phyloP scores from a whole-genome alignment of 495 filamentous ascomycete species.

The Neurospora sp. region DNA sequence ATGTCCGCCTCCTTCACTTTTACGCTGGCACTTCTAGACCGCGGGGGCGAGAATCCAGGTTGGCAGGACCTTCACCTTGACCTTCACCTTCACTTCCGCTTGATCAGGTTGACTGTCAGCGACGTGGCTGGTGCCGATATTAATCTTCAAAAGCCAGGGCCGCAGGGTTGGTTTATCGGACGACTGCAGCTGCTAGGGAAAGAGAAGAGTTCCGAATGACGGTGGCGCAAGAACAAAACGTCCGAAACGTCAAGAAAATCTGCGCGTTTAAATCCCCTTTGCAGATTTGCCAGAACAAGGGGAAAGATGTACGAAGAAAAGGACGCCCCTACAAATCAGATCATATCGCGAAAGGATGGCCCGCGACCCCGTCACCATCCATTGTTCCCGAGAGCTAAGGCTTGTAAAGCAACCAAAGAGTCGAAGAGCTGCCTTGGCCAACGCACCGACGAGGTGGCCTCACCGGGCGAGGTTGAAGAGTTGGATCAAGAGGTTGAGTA shows the following conservation, averaged over 20 bases:
- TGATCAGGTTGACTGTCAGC: not conserved
- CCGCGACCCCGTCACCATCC: too few species aligned
- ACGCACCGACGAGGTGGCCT: constrained; percentile 43
- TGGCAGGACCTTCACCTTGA: not conserved
- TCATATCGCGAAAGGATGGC: too few species aligned
- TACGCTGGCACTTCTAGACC: not conserved
- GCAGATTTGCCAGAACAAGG: constrained; percentile 5
- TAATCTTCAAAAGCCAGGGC: not conserved
- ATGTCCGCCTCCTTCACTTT: not conserved
- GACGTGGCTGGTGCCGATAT: not conserved
- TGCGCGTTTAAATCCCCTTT: constrained; percentile 9
- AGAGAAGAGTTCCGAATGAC: constrained; percentile 3
- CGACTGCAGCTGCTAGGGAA: constrained; percentile 6
- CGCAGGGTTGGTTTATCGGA: constrained; percentile 6
- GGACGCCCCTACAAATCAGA: not conserved
- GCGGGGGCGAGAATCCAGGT: not conserved
- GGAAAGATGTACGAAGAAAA: constrained; percentile 1
- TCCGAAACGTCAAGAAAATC: constrained; percentile 1
- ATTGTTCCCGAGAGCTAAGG: not conserved
- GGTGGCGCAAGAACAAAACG: constrained; percentile 4
- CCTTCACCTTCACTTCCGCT: not conserved
- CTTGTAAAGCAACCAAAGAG: constrained; percentile 47
- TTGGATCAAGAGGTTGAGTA: constrained; percentile 44
- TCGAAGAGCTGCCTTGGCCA: constrained; percentile 55
- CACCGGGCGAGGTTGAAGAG: constrained; percentile 48